Evolutionary conservation across 257 asterid species (phyloP).

Genomic region (Leonotis leonurus): DNA sequence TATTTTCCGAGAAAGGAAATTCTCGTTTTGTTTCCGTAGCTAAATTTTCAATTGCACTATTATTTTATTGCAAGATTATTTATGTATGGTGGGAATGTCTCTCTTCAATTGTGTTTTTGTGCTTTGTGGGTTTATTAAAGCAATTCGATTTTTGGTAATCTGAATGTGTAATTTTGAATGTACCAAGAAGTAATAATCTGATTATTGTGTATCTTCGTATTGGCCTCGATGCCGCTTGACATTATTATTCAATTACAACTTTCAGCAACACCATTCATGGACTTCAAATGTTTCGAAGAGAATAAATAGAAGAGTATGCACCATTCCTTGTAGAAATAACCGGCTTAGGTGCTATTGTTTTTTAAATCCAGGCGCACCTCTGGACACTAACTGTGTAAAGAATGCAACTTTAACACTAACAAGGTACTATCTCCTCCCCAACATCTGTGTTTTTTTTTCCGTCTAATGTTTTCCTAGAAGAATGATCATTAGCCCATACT

Average conservation of each 20-base stretch:
- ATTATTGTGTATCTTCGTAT: not conserved
- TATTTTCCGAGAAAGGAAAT: not conserved
- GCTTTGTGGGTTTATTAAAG: not conserved
- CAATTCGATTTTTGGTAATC: not conserved
- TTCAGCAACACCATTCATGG: slow-evolving; percentile 60
- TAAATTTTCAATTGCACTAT: not conserved
- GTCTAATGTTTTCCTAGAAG: not conserved
- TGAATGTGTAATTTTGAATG: not conserved
- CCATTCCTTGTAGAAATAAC: slow-evolving; percentile 34
- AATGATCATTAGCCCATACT: not conserved
- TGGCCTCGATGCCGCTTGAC: no score
- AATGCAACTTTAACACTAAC: slow-evolving; percentile 45
- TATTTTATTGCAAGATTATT: not conserved
- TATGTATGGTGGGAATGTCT: not conserved
- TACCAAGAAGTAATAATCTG: not conserved
- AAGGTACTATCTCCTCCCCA: slow-evolving; percentile 41
- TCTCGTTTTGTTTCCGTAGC: slow-evolving; percentile 1
- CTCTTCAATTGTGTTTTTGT: not conserved
- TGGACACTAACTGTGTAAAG: slow-evolving; percentile 46
- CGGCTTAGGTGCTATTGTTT: slow-evolving; percentile 57
- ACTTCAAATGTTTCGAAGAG: slow-evolving; percentile 40
- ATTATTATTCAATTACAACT: slow-evolving; percentile 20
- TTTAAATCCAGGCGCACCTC: slow-evolving; percentile 44
- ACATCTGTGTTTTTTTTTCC: not conserved
- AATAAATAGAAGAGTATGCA: slow-evolving; percentile 31